A percentile compares a stretch with the other conserved stretches of the same genome.
Conservation (phyloP, 805 yeast species). For the Lachancea waltii region DNA sequence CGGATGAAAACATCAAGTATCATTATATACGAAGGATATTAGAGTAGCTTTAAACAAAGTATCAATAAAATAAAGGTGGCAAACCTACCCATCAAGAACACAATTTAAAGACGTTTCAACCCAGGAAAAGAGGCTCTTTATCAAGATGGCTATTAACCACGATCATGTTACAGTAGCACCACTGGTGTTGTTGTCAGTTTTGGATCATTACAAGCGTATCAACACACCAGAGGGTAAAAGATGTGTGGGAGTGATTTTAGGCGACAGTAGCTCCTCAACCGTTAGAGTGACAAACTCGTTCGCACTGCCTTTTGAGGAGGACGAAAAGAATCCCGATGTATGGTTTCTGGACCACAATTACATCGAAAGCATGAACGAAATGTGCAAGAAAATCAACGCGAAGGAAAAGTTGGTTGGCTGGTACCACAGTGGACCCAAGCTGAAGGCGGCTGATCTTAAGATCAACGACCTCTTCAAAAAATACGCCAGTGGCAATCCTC, state of each 20-base stretch:
- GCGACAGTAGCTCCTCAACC: slow-evolving; percentile 51
- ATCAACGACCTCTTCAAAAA: slow-evolving; percentile 86
- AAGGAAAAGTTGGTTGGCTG: slow-evolving; percentile 96
- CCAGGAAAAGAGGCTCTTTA: not conserved
- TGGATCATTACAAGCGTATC: slow-evolving; percentile 89
- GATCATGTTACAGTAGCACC: slow-evolving; percentile 90
- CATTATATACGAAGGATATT: not conserved
- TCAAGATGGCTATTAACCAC: slow-evolving; percentile 16
- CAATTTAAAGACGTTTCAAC: not conserved
- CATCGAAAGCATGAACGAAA: slow-evolving; percentile 92
- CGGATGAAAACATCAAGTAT: not conserved
- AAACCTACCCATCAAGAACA: not conserved
- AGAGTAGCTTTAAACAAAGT: not conserved
- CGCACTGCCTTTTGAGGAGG: slow-evolving; percentile 98
- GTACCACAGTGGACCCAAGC: slow-evolving; percentile 97
- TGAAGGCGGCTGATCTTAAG: slow-evolving; percentile 79
- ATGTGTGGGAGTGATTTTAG: slow-evolving; percentile 90
- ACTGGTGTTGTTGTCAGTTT: slow-evolving; percentile 83
- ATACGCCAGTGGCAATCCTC: slow-evolving; percentile 66
- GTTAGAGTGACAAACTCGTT: slow-evolving; percentile 84
- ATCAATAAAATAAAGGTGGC: not conserved
- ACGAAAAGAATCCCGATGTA: slow-evolving; percentile 80
- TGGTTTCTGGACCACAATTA: slow-evolving; percentile 98
- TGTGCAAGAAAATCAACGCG: slow-evolving; percentile 97
- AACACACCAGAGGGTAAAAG: slow-evolving; percentile 69